Percentiles rank a stretch among this genome's conserved stretches.
Evolutionary conservation across 352 stramenopile species (phyloP).

Genomic region (Globisporangium nodosum): DNA sequence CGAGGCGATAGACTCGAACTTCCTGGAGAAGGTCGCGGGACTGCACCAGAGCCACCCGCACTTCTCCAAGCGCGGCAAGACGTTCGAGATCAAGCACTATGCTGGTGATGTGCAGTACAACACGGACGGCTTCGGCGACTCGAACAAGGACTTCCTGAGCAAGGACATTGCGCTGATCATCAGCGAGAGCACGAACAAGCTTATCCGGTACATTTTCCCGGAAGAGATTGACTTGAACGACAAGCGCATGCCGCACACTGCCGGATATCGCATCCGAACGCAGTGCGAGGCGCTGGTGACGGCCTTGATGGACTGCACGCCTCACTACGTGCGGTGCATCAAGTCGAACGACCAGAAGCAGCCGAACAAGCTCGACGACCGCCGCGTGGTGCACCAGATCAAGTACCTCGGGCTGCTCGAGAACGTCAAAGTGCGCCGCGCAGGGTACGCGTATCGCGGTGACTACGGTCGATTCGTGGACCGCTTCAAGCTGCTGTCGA

Average conservation of each 20-base stretch:
- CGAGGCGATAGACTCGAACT: slow-evolving; percentile 72
- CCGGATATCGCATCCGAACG: slow-evolving; percentile 78
- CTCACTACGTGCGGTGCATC: slow-evolving; percentile 90
- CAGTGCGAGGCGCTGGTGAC: slow-evolving; percentile 86
- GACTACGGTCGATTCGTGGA: slow-evolving; percentile 85
- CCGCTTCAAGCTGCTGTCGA: slow-evolving; percentile 75
- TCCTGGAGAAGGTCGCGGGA: slow-evolving; percentile 72
- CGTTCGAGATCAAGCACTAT: slow-evolving; percentile 84
- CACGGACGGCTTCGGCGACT: slow-evolving; percentile 75
- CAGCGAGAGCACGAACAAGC: slow-evolving; percentile 77
- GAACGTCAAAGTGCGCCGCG: slow-evolving; percentile 85
- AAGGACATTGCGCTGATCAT: slow-evolving; percentile 83
- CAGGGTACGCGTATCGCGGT: slow-evolving; percentile 81
- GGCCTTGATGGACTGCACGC: slow-evolving; percentile 86
- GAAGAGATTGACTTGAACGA: slow-evolving; percentile 80
- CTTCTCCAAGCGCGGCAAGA: slow-evolving; percentile 82
- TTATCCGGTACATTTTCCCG: slow-evolving; percentile 82
- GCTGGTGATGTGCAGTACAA: slow-evolving; percentile 84
- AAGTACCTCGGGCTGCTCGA: slow-evolving; percentile 85
- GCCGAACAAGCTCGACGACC: slow-evolving; percentile 78
- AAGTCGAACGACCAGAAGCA: slow-evolving; percentile 91
- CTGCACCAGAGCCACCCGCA: slow-evolving; percentile 63
- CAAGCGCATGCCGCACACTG: slow-evolving; percentile 74
- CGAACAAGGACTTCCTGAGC: slow-evolving; percentile 78
- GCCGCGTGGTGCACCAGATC: slow-evolving; percentile 84